Conservation (phyloP, 352 stramenopile genomes). For the Elongisporangium senticosum region DNA sequence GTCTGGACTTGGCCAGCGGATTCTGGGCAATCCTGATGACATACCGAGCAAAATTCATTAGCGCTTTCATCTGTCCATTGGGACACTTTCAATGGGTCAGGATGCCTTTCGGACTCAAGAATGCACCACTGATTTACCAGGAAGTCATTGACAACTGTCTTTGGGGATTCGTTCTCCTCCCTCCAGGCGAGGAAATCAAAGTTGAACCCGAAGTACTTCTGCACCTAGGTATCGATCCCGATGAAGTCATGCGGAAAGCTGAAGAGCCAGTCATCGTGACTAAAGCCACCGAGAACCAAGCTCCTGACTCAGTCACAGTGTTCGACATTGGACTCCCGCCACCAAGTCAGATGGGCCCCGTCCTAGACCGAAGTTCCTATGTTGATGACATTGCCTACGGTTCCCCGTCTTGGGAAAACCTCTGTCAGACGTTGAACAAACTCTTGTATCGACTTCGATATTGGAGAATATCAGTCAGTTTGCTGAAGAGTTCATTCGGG, state of each 20-base stretch:
- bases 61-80: slow-evolving; percentile 14
- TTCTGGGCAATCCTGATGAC: slow-evolving; percentile 21
- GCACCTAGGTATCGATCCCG: neutral
- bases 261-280: neutral
- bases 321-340: slow-evolving; percentile 6
- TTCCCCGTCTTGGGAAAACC: slow-evolving; percentile 4
- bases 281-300: neutral
- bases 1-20: slow-evolving; percentile 9
- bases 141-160: slow-evolving; percentile 9
- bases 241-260: neutral
- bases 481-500: slow-evolving; percentile 16
- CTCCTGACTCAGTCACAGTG: slow-evolving; percentile 4
- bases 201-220: slow-evolving; percentile 4
- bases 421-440: slow-evolving; percentile 1
- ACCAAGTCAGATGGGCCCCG: slow-evolving; percentile 9
- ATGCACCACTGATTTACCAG: slow-evolving; percentile 11
- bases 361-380: slow-evolving; percentile 8
- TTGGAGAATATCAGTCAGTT: slow-evolving; percentile 16
- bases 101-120: slow-evolving; percentile 21
- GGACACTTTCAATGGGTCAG: slow-evolving; percentile 15
- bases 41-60: slow-evolving; percentile 8
- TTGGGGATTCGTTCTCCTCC: slow-evolving; percentile 6
- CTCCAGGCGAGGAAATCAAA: neutral
- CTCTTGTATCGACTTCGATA: slow-evolving; percentile 11
- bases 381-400: slow-evolving; percentile 20